phyloP scores from a whole-genome alignment of 2,329 filamentous ascomycete species.

The Orbilia javanica region DNA sequence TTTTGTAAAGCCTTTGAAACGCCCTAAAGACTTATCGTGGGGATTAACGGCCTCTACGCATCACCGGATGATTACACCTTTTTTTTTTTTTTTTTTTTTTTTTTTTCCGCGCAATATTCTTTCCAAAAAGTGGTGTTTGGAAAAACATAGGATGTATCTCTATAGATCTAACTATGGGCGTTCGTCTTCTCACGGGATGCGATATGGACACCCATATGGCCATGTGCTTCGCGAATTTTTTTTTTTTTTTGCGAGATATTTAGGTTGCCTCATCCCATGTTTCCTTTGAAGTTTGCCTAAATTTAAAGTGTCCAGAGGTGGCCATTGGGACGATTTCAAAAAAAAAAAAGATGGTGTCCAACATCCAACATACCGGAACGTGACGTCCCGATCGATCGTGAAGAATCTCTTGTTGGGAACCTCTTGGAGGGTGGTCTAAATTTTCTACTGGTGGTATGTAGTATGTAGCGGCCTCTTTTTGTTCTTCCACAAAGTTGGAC shows the following conservation, averaged over 20 bases:
- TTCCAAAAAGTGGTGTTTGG: constrained; percentile 12
- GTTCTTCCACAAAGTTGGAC: neutral
- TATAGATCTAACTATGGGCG: neutral
- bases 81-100: constrained; percentile 41
- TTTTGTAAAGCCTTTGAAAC: constrained; percentile 52
- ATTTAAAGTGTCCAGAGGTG: neutral
- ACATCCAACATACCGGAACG: constrained; percentile 36
- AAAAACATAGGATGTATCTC: neutral
- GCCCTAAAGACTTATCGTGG: constrained; percentile 35
- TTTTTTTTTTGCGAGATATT: constrained; percentile 22
- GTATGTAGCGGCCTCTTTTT: neutral
- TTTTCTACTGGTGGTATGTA: constrained; percentile 37
- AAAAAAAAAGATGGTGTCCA: constrained; percentile 23
- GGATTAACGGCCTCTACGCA: neutral
- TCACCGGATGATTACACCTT: constrained; percentile 42
- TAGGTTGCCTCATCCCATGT: neutral
- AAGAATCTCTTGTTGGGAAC: constrained; percentile 15
- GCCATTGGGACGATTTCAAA: neutral
- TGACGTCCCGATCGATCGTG: constrained; percentile 48
- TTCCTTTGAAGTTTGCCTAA: constrained; percentile 23
- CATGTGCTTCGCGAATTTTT: constrained; percentile 20
- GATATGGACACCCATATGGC: neutral
- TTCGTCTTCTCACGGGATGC: neutral
- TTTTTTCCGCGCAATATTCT: constrained; percentile 20
- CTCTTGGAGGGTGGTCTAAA: constrained; percentile 36